Conservation (phyloP, 306 rosid genomes). For the Inga oerstediana region DNA sequence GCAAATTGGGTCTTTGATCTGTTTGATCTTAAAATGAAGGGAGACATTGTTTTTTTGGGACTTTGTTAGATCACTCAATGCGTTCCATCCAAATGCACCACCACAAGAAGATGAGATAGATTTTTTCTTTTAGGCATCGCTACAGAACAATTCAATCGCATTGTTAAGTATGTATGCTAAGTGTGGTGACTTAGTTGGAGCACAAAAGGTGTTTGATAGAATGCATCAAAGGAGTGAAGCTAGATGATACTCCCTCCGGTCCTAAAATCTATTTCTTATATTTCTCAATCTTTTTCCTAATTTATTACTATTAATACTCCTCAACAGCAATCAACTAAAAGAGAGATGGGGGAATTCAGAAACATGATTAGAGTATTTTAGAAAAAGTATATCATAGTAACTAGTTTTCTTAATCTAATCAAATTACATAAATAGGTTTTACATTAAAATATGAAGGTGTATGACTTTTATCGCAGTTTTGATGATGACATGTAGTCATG, state of each 20-base stretch:
- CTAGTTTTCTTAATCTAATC: constrained; percentile 44
- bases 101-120: constrained; percentile 82
- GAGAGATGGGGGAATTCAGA: no score
- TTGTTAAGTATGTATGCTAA: constrained; percentile 58
- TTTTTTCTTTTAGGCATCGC: neutral
- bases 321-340: no score
- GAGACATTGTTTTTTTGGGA: constrained; percentile 79
- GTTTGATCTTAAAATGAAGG: constrained; percentile 84
- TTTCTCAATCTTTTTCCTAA: neutral
- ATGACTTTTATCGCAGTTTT: constrained; percentile 51
- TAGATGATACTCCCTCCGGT: constrained; percentile 59
- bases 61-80: constrained; percentile 87
- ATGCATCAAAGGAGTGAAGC: constrained; percentile 49
- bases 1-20: constrained; percentile 98
- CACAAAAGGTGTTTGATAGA: constrained; percentile 62
- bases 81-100: constrained; percentile 91
- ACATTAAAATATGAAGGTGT: constrained; percentile 38
- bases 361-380: constrained; percentile 32
- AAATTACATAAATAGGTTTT: no score
- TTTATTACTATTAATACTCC: no score
- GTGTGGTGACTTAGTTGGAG: constrained; percentile 53
- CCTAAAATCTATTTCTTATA: neutral
- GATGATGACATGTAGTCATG: constrained; percentile 69
- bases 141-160: constrained; percentile 38
- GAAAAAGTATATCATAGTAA: constrained; percentile 49